phyloP scores from a whole-genome alignment of 257 asterid species.

The Galeopsis tetrahit region DNA sequence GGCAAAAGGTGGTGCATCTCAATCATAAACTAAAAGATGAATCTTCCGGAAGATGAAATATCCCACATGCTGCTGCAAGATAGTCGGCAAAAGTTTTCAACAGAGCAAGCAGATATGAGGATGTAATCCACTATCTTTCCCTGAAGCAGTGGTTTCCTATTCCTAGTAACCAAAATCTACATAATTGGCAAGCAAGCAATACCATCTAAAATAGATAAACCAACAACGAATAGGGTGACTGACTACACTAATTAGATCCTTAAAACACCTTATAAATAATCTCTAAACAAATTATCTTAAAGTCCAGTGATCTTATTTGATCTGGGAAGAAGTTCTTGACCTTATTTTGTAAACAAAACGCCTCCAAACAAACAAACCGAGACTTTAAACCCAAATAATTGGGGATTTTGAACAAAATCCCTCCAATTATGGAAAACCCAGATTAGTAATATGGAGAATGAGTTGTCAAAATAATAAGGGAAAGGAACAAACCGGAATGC shows the following conservation, averaged over 20 bases:
- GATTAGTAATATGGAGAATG: background rate
- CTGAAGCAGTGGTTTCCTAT: background rate
- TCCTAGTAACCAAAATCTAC: background rate
- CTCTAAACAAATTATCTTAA: background rate
- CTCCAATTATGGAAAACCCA: background rate
- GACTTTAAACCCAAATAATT: too few species aligned
- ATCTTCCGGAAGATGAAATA: background rate
- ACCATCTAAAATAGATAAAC: background rate
- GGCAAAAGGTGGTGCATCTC: background rate
- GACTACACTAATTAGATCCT: background rate
- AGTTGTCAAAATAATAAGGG: background rate
- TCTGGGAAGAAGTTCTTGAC: background rate
- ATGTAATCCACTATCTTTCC: background rate
- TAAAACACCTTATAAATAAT: background rate
- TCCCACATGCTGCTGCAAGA: background rate
- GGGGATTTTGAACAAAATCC: too few species aligned
- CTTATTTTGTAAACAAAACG: background rate
- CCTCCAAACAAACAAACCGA: too few species aligned
- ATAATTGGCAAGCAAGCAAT: conserved; percentile 1
- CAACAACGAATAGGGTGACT: background rate
- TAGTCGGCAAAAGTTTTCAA: background rate
- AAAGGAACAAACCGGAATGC: conserved; percentile 54
- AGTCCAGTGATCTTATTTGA: background rate
- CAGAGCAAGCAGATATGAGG: background rate
- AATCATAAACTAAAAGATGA: conserved; percentile 13